Percentiles rank a stretch among this genome's conserved stretches.
These are phyloP conservation scores for Capsicum rhomboideum DNA, from an alignment of 257 asterid species.

Conservation along the genomic window DNA sequence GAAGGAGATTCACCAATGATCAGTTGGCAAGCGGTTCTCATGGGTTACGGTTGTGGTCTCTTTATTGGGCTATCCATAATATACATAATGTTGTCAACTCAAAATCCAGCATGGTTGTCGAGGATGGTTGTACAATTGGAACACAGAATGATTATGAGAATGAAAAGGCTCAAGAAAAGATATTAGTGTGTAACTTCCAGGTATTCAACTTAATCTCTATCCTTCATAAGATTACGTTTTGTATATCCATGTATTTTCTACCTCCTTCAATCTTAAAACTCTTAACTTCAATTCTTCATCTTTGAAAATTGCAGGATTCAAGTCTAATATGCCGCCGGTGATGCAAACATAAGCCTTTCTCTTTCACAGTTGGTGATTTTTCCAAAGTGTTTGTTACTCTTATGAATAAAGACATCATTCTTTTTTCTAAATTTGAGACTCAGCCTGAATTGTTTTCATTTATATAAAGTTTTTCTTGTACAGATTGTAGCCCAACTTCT, in stretches of 20 bases:
- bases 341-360: not conserved
- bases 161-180: not conserved
- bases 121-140: not conserved
- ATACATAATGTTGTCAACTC: not conserved
- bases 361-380: not conserved
- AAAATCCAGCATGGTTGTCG: not conserved
- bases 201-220: not conserved
- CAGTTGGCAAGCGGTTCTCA: not conserved
- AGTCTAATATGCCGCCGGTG: not conserved
- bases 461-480: no score
- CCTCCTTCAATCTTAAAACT: not conserved
- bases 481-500: no score
- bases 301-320: not conserved
- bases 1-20: not conserved
- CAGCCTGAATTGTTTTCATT: no score
- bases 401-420: not conserved
- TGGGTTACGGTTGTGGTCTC: conserved; percentile 6
- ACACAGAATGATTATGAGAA: not conserved
- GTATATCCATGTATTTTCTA: no score
- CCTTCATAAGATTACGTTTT: no score
- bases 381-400: not conserved
- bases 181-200: not conserved
- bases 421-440: no score
- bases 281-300: not conserved
- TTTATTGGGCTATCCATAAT: not conserved